phyloP scores from a whole-genome alignment of 2,329 filamentous ascomycete species.

The Herpotrichia juniperi region DNA sequence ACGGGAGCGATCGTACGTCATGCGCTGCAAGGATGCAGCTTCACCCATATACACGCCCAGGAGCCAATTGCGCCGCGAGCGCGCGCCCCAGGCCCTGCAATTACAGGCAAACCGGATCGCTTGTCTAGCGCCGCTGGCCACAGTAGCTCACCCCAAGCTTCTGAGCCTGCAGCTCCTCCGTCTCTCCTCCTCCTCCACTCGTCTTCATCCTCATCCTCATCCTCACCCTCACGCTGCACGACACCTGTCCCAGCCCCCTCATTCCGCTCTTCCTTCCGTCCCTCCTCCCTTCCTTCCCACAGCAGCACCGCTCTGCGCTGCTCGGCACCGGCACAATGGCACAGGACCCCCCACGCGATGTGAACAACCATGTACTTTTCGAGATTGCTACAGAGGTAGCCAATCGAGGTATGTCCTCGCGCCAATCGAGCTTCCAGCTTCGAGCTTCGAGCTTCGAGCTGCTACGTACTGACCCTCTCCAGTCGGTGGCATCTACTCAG shows the following conservation, averaged over 20 bases:
- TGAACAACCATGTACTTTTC: slow-evolving; percentile 95
- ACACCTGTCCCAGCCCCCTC: neutral
- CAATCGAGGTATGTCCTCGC: slow-evolving; percentile 74
- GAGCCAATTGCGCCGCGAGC: slow-evolving; percentile 18
- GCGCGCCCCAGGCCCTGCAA: neutral
- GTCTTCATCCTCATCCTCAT: neutral
- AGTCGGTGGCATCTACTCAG: slow-evolving; percentile 99
- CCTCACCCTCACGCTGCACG: neutral
- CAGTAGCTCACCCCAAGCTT: slow-evolving; percentile 33
- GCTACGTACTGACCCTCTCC: slow-evolving; percentile 20
- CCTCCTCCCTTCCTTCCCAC: neutral
- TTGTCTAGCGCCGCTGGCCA: slow-evolving; percentile 35
- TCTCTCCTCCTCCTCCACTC: neutral
- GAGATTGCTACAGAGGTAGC: slow-evolving; percentile 97
- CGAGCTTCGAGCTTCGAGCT: too few species aligned
- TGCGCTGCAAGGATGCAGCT: too few species aligned
- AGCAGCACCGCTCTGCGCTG: too few species aligned
- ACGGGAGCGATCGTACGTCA: too few species aligned
- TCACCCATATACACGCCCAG: too few species aligned
- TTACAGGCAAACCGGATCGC: slow-evolving; percentile 21
- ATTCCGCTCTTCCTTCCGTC: slow-evolving; percentile 15
- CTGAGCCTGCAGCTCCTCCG: slow-evolving; percentile 9
- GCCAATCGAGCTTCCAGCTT: slow-evolving; percentile 14
- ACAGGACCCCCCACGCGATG: slow-evolving; percentile 61
- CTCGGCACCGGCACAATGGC: slow-evolving; percentile 33